A percentile compares a stretch with the other conserved stretches of the same genome.
Conservation (phyloP, 108 stramenopile species). For the Cyclotella sp. region DNA sequence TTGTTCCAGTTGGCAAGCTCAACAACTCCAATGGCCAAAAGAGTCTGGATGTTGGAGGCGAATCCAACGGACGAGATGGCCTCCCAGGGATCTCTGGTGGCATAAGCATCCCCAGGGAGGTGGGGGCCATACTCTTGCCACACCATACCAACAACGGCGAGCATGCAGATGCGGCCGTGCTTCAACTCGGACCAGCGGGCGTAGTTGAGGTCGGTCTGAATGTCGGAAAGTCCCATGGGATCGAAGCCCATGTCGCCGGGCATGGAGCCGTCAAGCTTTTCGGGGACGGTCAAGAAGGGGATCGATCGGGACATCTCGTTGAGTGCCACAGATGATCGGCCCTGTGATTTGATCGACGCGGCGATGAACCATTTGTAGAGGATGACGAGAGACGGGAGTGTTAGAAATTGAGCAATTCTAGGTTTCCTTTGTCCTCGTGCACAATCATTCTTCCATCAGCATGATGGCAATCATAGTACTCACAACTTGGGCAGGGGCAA, state of each 20-base stretch:
- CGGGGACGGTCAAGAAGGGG: slow-evolving; percentile 92
- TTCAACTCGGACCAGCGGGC: slow-evolving; percentile 92
- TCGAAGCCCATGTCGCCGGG: slow-evolving; percentile 96
- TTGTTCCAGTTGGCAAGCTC: slow-evolving; percentile 74
- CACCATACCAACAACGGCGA: slow-evolving; percentile 84
- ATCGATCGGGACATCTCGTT: slow-evolving; percentile 90
- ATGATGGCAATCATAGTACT: background rate
- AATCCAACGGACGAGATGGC: slow-evolving; percentile 77
- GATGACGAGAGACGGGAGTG: background rate
- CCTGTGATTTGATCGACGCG: slow-evolving; percentile 10
- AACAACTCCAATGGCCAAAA: slow-evolving; percentile 71
- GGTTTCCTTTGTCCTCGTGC: background rate
- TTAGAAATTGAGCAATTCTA: background rate
- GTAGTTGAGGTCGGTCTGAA: slow-evolving; percentile 83
- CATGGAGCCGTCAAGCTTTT: slow-evolving; percentile 94
- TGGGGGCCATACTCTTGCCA: slow-evolving; percentile 81
- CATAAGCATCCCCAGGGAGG: slow-evolving; percentile 81
- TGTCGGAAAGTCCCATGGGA: slow-evolving; percentile 94
- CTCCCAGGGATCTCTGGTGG: slow-evolving; percentile 80
- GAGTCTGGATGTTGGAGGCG: slow-evolving; percentile 81
- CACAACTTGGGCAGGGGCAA: slow-evolving; percentile 24
- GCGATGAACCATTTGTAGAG: background rate
- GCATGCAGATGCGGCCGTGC: slow-evolving; percentile 84
- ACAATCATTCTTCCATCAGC: background rate
- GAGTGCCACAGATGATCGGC: slow-evolving; percentile 66